Base-by-base conservation (phyloP, 345 rosid genomes). In the Barbarea vulgaris region DNA sequence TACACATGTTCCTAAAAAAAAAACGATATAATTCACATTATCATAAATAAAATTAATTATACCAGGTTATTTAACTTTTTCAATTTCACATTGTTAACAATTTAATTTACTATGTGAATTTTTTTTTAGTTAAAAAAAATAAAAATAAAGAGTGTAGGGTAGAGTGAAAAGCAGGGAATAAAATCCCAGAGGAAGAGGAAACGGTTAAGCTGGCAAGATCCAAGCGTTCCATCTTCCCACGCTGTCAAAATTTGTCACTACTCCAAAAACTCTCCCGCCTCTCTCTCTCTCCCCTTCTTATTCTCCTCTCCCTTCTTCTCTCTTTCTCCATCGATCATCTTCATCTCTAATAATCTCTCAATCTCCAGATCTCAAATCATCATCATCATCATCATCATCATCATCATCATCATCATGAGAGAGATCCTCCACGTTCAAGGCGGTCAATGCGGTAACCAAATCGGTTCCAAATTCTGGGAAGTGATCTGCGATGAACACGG, bases 401-500 rank as follows among this genome's bases (percentile, higher is more conserved):
- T 27, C 4, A 27, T 28, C 30, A 51, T 37, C 73, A 25, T 21
- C 53, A 62, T 59, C 58, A 93, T 93, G 98, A 89, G 98, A 78
- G 98, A 93, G 79, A 93, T 93, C 88, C 87, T 93, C 54, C 98
- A 93, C 81, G 73, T 93, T 14, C 98, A 93, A 66, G 98, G 90
- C 5, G 98, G 98, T 53, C 98, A 93, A 85, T 93, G 98, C 84
- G 98, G 98, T 11, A 93, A 93, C 89, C 98, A 93, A 72, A 93
- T 93, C 79, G 98, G 98, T 17, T 89, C 98, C 81, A 93, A 93
- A 69, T 93, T 93, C 79, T 93, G 98, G 98, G 98, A 93, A 72
- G 98, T 93, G 5, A 93, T 93, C 70, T 93, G 98, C 86, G 91
- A 87, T 71, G 97, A 93, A 72, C 98, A 93, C 64, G 98, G 98